These are phyloP conservation scores for Ceratobasidium sp. DNA, from an alignment of 1,284 basidiomycete genomes.

Conservation along the genomic window DNA sequence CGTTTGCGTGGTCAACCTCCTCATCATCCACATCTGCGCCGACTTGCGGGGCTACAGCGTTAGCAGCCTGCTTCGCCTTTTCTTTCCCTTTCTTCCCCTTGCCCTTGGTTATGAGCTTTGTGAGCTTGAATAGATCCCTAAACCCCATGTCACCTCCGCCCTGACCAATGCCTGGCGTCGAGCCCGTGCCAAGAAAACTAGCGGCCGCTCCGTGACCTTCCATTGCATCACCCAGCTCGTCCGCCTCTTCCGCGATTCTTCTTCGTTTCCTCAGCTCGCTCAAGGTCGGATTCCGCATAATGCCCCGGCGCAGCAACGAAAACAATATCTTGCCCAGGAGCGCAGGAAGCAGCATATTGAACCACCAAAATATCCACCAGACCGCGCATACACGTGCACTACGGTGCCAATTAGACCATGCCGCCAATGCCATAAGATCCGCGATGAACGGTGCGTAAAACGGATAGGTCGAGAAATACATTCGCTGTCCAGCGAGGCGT, in stretches of 20 bases:
- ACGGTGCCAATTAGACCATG: constrained; percentile 63
- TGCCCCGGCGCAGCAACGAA: constrained; percentile 60
- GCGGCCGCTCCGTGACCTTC: constrained; percentile 43
- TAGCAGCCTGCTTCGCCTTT: constrained; percentile 47
- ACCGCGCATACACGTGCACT: constrained; percentile 66
- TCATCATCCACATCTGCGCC: constrained; percentile 31
- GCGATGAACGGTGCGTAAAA: constrained; percentile 61
- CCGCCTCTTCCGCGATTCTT: constrained; percentile 60
- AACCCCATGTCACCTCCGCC: constrained; percentile 38
- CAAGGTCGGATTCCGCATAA: constrained; percentile 66
- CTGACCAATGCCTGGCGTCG: constrained; percentile 9
- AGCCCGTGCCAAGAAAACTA: constrained; percentile 11
- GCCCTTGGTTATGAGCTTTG: constrained; percentile 45
- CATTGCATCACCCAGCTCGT: constrained; percentile 64
- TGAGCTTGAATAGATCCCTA: constrained; percentile 26
- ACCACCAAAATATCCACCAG: constrained; percentile 72
- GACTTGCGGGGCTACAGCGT: constrained; percentile 34
- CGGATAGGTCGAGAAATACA: constrained; percentile 56
- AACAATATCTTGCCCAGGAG: constrained; percentile 62
- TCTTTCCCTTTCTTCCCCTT: constrained; percentile 51
- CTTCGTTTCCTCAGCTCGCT: constrained; percentile 64
- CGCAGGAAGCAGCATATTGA: constrained; percentile 65
- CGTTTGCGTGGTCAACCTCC: constrained; percentile 50
- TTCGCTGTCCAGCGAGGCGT: constrained; percentile 8
- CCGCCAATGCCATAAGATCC: constrained; percentile 60